Base-by-base conservation (phyloP, 2,329 filamentous ascomycete genomes). In the Magnaporthales sp. region DNA sequence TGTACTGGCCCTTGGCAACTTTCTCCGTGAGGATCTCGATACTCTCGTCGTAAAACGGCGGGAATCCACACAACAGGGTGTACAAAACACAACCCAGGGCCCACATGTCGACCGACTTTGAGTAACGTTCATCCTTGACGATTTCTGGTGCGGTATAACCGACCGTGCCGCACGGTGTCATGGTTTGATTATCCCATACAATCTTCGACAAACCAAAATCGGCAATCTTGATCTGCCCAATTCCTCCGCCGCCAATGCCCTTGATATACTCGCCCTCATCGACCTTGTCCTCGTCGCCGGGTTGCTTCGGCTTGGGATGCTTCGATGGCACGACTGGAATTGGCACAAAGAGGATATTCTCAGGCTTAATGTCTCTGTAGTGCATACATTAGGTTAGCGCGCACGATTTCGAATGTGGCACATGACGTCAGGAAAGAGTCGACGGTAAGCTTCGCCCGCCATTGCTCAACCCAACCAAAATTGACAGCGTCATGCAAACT, bases 61-160 rank as follows among this genome's bases (percentile, higher is more conserved):
- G 95, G 80, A 99, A 99, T 15, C 95, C 95, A 73, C 95, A 99
- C 19, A 99, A 89, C 1, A 99, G 82, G 0, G 95, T 99, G 81
- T 99, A 99, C 5, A 99, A 83, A 11, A 99, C 95, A 76, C 95
- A 99, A 15, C 95, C 95, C 32, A 99, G 80, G 3, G 95, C 95
- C 95, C 95, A 99, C 95, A 99, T 99, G 75, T 99, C 95, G 62
- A 99, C 95, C 65, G 92, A 96, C 83, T 98, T 99, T 51, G 94
- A 98, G 78, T 99, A 99, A 26, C 93, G 88, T 79, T 99, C 95
- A 78, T 99, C 95, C 80, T 98, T 98, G 76, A 99, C 95, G 69
- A 99, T 99, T 76, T 99, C 95, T 8, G 95, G 95, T 3, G 95
- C 95, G 4, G 95, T 98, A 79, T 99, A 99, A 60, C 95, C 95